Evolutionary conservation across 768 basidiomycete genomes (phyloP).

Genomic region (Strobilomyces echinocephalus): DNA sequence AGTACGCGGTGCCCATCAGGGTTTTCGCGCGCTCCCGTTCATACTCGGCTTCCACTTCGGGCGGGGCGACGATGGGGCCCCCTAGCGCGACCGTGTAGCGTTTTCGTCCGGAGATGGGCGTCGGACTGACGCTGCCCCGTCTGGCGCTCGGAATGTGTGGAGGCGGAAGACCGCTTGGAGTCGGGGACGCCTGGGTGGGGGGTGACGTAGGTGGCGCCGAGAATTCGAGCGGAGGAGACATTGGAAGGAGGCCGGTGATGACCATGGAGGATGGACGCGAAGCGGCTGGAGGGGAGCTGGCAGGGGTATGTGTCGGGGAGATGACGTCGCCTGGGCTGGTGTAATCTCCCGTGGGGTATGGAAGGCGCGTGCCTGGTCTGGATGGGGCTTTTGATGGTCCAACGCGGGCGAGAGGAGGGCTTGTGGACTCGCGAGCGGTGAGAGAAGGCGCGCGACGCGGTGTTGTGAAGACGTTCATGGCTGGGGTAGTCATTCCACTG

Average conservation of each 20-base stretch:
- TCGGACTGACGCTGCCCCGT: conserved; percentile 59
- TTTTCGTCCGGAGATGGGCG: conserved; percentile 59
- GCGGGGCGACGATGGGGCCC: conserved; percentile 52
- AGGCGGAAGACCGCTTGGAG: conserved; percentile 36
- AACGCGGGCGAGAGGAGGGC: conserved; percentile 53
- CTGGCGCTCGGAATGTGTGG: conserved; percentile 39
- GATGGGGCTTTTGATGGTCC: conserved; percentile 31
- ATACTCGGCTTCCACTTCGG: conserved; percentile 26
- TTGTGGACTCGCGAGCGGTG: conserved; percentile 60
- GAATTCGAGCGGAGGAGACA: conserved; percentile 23
- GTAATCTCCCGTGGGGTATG: conserved; percentile 84
- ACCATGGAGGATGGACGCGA: conserved; percentile 40
- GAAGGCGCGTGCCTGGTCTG: conserved; percentile 46
- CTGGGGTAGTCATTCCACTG: conserved; percentile 12
- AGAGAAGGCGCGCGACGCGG: conserved; percentile 30
- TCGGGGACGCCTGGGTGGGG: conserved; percentile 23
- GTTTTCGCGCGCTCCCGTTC: conserved; percentile 24
- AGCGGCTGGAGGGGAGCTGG: conserved; percentile 43
- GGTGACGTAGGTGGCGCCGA: conserved; percentile 18
- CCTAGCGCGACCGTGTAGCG: conserved; percentile 84
- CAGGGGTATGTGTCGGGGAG: conserved; percentile 31
- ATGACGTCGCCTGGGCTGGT: conserved; percentile 54
- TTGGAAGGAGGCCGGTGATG: conserved; percentile 42
- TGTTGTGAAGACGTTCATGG: conserved; percentile 19
- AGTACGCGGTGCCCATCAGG: conserved; percentile 38